Evolutionary conservation across 179 eudicot species (phyloP).

Genomic region (Patellifolia procumbens): DNA sequence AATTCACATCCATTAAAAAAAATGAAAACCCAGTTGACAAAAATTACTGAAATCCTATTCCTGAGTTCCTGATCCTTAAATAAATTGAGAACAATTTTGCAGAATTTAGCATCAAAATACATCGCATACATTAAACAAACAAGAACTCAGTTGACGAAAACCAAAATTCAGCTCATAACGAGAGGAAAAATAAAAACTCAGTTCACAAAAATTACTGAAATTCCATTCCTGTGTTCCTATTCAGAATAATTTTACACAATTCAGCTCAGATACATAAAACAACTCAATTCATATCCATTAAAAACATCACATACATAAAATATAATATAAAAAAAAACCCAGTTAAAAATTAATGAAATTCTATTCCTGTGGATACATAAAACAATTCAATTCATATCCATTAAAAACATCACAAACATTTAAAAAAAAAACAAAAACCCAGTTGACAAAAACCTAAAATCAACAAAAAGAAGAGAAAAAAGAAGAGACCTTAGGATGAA

Average conservation of each 20-base stretch:
- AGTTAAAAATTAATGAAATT: neutral
- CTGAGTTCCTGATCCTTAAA: neutral
- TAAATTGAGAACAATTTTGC: neutral
- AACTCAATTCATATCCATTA: neutral
- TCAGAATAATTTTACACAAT: neutral
- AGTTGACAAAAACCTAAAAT: neutral
- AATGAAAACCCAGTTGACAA: neutral
- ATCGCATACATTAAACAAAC: too few relatives aligned
- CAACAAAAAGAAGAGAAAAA: neutral
- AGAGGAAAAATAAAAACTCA: neutral
- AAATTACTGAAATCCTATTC: neutral
- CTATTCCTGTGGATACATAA: too few relatives aligned
- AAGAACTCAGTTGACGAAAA: too few relatives aligned
- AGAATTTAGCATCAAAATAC: neutral
- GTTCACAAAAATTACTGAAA: neutral
- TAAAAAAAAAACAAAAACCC: neutral
- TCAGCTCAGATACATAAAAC: neutral
- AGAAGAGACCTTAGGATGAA: slow-evolving; percentile 64
- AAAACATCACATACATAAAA: too few relatives aligned
- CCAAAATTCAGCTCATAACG: too few relatives aligned
- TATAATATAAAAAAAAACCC: neutral
- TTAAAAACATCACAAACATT: neutral
- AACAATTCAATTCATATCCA: too few relatives aligned
- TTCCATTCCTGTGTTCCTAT: neutral
- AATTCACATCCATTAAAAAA: too few relatives aligned